A percentile compares a stretch with the other conserved stretches of the same genome.
phyloP scores from a whole-genome alignment of 805 yeast species.

The Kluyveromyces lactis region DNA sequence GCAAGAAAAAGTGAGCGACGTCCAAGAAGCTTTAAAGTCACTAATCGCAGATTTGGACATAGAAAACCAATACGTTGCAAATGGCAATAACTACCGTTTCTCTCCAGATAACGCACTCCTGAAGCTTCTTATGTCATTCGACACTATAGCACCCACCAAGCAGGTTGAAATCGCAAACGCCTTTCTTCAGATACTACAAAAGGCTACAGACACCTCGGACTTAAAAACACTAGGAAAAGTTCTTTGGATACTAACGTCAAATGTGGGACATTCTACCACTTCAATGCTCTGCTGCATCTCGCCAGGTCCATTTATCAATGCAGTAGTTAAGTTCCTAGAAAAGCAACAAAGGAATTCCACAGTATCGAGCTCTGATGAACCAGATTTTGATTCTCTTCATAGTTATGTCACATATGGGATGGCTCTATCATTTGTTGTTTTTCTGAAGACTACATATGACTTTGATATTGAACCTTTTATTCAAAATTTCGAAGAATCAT shows the following conservation, averaged over 20 bases:
- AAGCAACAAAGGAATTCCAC: conserved; percentile 23
- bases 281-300: conserved; percentile 37
- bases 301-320: conserved; percentile 35
- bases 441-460: conserved; percentile 33
- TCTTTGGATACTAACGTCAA: conserved; percentile 41
- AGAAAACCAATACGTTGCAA: conserved; percentile 10
- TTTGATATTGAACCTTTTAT: conserved; percentile 23
- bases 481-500: conserved; percentile 19
- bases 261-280: conserved; percentile 33
- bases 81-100: neutral
- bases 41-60: conserved; percentile 22
- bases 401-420: conserved; percentile 61
- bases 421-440: conserved; percentile 39
- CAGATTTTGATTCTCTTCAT: conserved; percentile 57
- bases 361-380: conserved; percentile 31
- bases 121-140: conserved; percentile 41
- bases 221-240: conserved; percentile 40
- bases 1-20: conserved; percentile 26
- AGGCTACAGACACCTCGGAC: conserved; percentile 35
- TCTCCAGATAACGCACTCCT: conserved; percentile 41
- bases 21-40: conserved; percentile 21
- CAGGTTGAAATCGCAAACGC: conserved; percentile 38
- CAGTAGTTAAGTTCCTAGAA: conserved; percentile 48
- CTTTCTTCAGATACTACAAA: conserved; percentile 25
- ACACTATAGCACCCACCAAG: conserved; percentile 37